A percentile compares a stretch with the other conserved stretches of the same genome.
These are phyloP conservation scores for Aspergillus unguis DNA, from an alignment of 2,329 filamentous ascomycete species.

Conservation along the genomic window DNA sequence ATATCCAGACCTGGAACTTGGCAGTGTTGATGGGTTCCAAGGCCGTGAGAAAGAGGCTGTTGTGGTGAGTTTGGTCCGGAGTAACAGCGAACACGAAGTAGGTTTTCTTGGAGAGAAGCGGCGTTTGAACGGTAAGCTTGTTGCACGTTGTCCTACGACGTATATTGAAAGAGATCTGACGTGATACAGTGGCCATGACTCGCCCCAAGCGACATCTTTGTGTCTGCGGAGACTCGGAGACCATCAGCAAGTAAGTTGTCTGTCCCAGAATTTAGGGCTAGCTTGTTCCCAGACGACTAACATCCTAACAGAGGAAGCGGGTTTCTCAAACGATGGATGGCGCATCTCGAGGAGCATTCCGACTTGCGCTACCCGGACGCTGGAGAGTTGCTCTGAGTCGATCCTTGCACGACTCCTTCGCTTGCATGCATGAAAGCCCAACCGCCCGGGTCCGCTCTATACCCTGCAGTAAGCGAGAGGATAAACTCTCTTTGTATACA, in stretches of 20 bases:
- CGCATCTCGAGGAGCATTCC: constrained; percentile 80
- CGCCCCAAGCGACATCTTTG: constrained; percentile 85
- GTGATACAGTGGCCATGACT: constrained; percentile 81
- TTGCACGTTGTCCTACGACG: background rate
- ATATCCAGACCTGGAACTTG: constrained; percentile 85
- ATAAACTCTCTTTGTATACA: no score
- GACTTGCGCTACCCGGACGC: constrained; percentile 83
- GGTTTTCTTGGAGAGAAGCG: constrained; percentile 92
- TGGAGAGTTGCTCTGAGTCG: constrained; percentile 32
- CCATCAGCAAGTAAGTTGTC: constrained; percentile 72
- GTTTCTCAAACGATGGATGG: constrained; percentile 90
- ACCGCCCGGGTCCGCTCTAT: no score
- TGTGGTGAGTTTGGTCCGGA: constrained; percentile 88
- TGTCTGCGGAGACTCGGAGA: constrained; percentile 91
- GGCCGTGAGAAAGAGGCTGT: constrained; percentile 96
- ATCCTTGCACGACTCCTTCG: background rate
- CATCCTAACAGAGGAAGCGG: constrained; percentile 64
- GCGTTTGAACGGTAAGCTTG: constrained; percentile 76
- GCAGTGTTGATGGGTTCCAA: constrained; percentile 95
- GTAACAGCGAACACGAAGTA: constrained; percentile 81
- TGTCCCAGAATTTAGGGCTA: background rate
- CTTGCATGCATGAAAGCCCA: background rate
- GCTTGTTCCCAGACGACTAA: background rate
- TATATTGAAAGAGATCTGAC: background rate
- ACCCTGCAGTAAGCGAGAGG: background rate